phyloP scores from a whole-genome alignment of 345 rosid genomes.

The Balakata baccata region DNA sequence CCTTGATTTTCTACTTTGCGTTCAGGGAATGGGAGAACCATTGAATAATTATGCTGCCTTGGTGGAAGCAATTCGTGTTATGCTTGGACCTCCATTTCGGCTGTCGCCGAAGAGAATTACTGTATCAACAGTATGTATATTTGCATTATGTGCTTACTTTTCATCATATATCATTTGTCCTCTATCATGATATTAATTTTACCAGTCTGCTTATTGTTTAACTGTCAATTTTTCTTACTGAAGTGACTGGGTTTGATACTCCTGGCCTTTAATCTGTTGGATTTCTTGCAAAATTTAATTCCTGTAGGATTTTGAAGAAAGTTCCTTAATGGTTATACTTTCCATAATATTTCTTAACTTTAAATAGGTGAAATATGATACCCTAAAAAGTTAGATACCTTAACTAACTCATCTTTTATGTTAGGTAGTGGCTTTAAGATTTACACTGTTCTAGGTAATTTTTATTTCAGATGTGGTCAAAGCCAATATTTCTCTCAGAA shows the following conservation, averaged over 20 bases:
- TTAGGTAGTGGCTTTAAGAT: not conserved
- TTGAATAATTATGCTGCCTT: slow-evolving; percentile 78
- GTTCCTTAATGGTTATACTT: not conserved
- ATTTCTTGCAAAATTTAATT: not conserved
- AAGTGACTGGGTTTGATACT: not conserved
- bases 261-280: not conserved
- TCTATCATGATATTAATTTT: not conserved
- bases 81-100: slow-evolving; percentile 77
- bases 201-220: not conserved
- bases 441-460: not conserved
- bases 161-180: not conserved
- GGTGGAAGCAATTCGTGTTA: slow-evolving; percentile 77
- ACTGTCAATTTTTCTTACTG: not conserved
- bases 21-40: slow-evolving; percentile 99
- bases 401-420: not conserved
- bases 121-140: slow-evolving; percentile 70
- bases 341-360: not conserved
- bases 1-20: slow-evolving; percentile 25
- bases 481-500: not conserved
- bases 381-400: not conserved
- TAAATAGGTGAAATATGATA: not conserved
- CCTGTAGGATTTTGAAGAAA: not conserved
- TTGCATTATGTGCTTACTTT: not conserved
- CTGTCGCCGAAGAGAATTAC: slow-evolving; percentile 82
- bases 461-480: not conserved